Evolutionary conservation across 768 basidiomycete species (phyloP).

Genomic region (Candolleomyces eurysporus): DNA sequence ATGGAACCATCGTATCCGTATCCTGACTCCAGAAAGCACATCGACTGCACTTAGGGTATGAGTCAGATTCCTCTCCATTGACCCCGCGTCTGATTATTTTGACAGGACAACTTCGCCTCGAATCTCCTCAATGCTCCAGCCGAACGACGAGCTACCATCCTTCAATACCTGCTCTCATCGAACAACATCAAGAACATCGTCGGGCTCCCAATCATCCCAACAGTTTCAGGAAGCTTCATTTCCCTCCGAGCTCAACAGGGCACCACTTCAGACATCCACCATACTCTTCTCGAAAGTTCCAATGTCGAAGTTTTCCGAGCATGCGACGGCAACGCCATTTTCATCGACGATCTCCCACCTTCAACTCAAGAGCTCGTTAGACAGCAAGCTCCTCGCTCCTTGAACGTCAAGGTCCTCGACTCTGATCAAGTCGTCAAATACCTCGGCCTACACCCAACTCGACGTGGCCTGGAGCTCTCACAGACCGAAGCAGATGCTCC

Average conservation of each 20-base stretch:
- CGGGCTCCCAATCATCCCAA: conserved; percentile 35
- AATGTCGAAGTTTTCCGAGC: conserved; percentile 25
- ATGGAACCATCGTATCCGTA: conserved; percentile 15
- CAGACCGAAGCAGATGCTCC: conserved; percentile 11
- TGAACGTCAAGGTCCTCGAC: conserved; percentile 32
- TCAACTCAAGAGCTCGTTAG: conserved; percentile 20
- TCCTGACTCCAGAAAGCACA: background rate
- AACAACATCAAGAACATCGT: conserved; percentile 30
- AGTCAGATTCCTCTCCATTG: background rate
- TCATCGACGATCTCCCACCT: conserved; percentile 24
- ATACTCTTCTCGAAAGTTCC: conserved; percentile 26
- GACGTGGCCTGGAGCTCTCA: conserved; percentile 19
- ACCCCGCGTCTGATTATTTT: background rate
- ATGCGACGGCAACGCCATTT: conserved; percentile 31
- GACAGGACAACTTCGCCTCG: background rate
- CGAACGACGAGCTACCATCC: conserved; percentile 11
- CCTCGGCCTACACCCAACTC: conserved; percentile 23
- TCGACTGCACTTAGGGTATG: background rate
- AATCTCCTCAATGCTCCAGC: background rate
- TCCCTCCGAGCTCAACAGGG: conserved; percentile 9
- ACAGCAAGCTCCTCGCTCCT: conserved; percentile 15
- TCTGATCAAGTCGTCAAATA: conserved; percentile 26
- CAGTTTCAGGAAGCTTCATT: conserved; percentile 19
- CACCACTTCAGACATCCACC: background rate
- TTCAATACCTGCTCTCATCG: conserved; percentile 35